A percentile compares a stretch with the other conserved stretches of the same genome.
These are phyloP conservation scores for Lepidium aucheri DNA, from an alignment of 345 rosid genomes.

Conservation along the genomic window DNA sequence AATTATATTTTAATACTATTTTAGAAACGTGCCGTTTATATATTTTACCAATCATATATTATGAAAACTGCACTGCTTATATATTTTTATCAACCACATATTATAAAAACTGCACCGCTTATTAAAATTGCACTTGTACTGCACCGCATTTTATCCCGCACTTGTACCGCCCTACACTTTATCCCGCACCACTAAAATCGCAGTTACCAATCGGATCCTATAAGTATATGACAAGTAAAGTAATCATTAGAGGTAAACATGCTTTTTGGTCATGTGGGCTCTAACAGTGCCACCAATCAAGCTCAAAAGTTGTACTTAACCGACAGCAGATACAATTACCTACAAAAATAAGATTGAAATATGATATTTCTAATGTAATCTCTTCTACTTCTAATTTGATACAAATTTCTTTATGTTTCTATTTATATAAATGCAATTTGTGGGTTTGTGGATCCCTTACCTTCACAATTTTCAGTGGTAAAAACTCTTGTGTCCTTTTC, in stretches of 20 bases:
- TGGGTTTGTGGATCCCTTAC: background rate
- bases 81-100: too few relatives aligned
- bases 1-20: too few relatives aligned
- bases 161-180: too few relatives aligned
- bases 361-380: background rate
- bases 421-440: background rate
- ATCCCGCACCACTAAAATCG: too few relatives aligned
- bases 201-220: too few relatives aligned
- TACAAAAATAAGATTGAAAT: background rate
- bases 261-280: slow-evolving; percentile 19
- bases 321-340: background rate
- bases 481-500: background rate
- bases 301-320: slow-evolving; percentile 16
- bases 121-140: too few relatives aligned
- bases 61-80: too few relatives aligned
- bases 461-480: background rate
- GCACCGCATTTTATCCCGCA: too few relatives aligned
- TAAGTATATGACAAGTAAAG: slow-evolving; percentile 7
- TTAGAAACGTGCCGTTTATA: too few relatives aligned
- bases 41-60: too few relatives aligned
- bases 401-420: background rate
- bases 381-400: background rate
- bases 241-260: slow-evolving; percentile 16
- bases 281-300: slow-evolving; percentile 24
- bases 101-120: too few relatives aligned